A percentile compares a stretch with the other conserved stretches of the same genome.
Conservation (phyloP, 1,139 yeast genomes). For the Kluyveromyces sp. region DNA sequence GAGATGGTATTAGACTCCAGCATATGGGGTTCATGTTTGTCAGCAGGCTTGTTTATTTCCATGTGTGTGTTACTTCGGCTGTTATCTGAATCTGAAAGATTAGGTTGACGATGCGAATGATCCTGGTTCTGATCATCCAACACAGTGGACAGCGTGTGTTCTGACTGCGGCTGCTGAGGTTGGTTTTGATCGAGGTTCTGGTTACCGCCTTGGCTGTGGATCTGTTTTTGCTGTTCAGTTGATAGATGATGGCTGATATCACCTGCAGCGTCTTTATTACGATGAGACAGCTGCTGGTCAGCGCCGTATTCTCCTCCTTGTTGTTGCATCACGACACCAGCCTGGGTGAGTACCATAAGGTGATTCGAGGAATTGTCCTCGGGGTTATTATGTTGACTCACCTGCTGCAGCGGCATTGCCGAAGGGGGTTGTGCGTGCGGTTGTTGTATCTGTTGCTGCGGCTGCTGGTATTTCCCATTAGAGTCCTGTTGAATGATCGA, state of each 20-base stretch:
- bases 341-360: conserved; percentile 1
- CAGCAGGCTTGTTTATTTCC: neutral
- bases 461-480: conserved; percentile 10
- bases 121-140: too few species aligned
- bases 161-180: too few species aligned
- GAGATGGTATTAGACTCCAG: neutral
- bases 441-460: conserved; percentile 14
- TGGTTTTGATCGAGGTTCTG: too few species aligned
- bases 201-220: too few species aligned
- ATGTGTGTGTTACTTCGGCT: neutral
- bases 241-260: too few species aligned
- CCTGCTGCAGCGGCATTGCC: conserved; percentile 5
- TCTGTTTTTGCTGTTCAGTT: too few species aligned
- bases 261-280: too few species aligned
- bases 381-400: neutral
- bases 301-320: neutral
- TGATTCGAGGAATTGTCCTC: conserved; percentile 2
- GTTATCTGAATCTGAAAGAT: too few species aligned
- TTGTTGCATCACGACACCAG: conserved; percentile 4
- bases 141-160: too few species aligned
- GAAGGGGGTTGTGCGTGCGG: conserved; percentile 5
- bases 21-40: neutral
- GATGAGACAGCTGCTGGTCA: too few species aligned
- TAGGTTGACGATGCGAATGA: too few species aligned
- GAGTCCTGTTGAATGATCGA: conserved; percentile 45